Conservation (phyloP, 2,329 filamentous ascomycete species). For the Hypoxylon rubiginosum region DNA sequence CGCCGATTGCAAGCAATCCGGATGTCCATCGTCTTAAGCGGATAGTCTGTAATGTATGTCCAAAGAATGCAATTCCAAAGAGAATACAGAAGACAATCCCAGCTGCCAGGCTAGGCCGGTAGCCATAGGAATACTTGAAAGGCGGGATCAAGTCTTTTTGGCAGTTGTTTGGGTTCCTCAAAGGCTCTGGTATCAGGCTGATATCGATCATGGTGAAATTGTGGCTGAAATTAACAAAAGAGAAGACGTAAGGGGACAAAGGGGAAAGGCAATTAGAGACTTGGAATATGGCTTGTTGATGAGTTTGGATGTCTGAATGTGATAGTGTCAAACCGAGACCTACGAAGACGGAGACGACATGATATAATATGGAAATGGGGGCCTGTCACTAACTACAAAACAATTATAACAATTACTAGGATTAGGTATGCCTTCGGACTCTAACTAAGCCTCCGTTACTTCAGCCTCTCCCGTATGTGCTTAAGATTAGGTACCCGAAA, state of each 20-base stretch:
- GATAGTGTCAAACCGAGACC: neutral
- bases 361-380: neutral
- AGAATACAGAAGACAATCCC: constrained; percentile 45
- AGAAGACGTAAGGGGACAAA: neutral
- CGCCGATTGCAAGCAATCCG: constrained; percentile 43
- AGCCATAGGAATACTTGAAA: constrained; percentile 42
- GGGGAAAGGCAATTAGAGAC: neutral
- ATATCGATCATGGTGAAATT: constrained; percentile 3
- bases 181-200: constrained; percentile 16
- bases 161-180: constrained; percentile 38
- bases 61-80: constrained; percentile 44
- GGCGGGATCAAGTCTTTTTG: constrained; percentile 24
- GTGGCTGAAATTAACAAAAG: neutral
- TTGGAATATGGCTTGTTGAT: neutral
- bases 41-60: constrained; percentile 42
- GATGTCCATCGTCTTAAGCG: constrained; percentile 43
- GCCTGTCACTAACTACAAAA: neutral
- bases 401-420: neutral
- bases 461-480: constrained; percentile 11
- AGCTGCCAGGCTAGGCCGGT: constrained; percentile 44
- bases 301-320: neutral
- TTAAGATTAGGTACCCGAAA: too few relatives aligned
- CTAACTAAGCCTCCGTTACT: constrained; percentile 5
- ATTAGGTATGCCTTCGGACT: neutral
- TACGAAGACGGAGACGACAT: neutral